Evolutionary conservation across 2,329 filamentous ascomycete species (phyloP).

Genomic region (Kalmusia sp.): DNA sequence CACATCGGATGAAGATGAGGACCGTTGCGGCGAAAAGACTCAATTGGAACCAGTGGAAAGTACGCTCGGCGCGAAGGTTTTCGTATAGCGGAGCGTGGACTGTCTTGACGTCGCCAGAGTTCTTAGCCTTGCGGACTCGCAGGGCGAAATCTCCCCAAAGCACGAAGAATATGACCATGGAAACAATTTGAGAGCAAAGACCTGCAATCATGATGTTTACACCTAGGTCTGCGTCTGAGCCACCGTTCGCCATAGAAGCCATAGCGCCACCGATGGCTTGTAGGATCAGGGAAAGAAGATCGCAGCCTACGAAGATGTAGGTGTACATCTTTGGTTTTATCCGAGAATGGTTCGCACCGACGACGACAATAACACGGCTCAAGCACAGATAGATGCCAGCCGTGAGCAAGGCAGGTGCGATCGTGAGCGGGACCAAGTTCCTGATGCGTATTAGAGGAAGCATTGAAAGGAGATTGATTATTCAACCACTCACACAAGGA

Average conservation of each 20-base stretch:
- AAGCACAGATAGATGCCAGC: slow-evolving; percentile 63
- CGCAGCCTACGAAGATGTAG: slow-evolving; percentile 64
- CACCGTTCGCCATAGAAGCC: slow-evolving; percentile 57
- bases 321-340: slow-evolving; percentile 54
- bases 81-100: slow-evolving; percentile 31
- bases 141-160: slow-evolving; percentile 47
- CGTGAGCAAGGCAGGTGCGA: slow-evolving; percentile 62
- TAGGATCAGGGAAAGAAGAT: slow-evolving; percentile 63
- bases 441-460: slow-evolving; percentile 31
- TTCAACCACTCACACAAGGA: slow-evolving; percentile 54
- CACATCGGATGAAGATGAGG: slow-evolving; percentile 54
- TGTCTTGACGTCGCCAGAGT: slow-evolving; percentile 21
- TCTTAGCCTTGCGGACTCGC: slow-evolving; percentile 23
- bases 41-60: slow-evolving; percentile 32
- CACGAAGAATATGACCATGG: slow-evolving; percentile 56
- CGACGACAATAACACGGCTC: slow-evolving; percentile 60
- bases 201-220: slow-evolving; percentile 64
- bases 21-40: slow-evolving; percentile 49
- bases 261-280: slow-evolving; percentile 64
- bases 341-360: slow-evolving; percentile 48
- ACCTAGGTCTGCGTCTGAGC: slow-evolving; percentile 51
- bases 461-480: neutral
- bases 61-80: slow-evolving; percentile 18
- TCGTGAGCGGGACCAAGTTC: slow-evolving; percentile 62
- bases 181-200: slow-evolving; percentile 61